phyloP scores from a whole-genome alignment of 331 rosid species.

The Quercus lobata region DNA sequence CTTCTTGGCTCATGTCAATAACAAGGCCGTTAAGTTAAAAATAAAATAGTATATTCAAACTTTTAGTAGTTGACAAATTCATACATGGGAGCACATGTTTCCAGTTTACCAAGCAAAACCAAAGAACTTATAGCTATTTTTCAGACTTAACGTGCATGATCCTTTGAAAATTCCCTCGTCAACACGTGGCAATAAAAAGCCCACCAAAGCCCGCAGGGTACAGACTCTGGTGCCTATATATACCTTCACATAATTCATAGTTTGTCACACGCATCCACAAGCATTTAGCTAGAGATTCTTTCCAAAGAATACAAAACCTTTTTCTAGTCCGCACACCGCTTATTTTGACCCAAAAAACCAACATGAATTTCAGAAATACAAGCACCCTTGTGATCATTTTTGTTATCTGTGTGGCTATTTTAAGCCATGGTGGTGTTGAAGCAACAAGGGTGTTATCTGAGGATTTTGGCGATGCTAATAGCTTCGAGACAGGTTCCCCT shows the following conservation, averaged over 20 bases:
- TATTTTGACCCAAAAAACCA: neutral
- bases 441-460: constrained; percentile 13
- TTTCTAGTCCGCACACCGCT: too few relatives aligned
- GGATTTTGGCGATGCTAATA: neutral
- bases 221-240: neutral
- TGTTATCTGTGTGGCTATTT: neutral
- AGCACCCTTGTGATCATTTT: neutral
- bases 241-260: neutral
- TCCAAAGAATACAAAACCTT: too few relatives aligned
- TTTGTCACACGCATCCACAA: neutral
- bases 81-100: neutral
- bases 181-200: neutral
- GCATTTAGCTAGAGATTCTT: neutral
- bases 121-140: too few relatives aligned
- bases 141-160: too few relatives aligned
- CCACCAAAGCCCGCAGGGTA: neutral
- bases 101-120: neutral
- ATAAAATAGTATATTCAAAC: too few relatives aligned
- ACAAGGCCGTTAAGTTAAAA: neutral
- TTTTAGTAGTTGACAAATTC: neutral
- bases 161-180: neutral
- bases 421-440: neutral
- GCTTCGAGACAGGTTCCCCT: neutral
- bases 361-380: neutral
- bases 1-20: neutral